phyloP scores from a whole-genome alignment of 2,329 filamentous ascomycete genomes.

The Exophiala oligosperma region DNA sequence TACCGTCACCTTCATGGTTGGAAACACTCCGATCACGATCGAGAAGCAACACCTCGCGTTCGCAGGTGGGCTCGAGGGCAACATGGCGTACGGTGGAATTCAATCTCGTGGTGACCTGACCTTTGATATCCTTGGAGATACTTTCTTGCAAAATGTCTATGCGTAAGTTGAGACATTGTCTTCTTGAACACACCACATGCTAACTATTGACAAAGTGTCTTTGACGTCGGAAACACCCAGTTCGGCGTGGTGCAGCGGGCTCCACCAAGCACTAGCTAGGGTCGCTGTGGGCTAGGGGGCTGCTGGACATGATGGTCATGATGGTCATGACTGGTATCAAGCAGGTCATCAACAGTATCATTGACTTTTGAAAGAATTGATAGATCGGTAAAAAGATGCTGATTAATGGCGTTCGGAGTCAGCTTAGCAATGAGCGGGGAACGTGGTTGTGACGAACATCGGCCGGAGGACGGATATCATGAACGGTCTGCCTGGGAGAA shows the following conservation, averaged over 20 bases:
- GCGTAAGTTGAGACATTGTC: conserved; percentile 34
- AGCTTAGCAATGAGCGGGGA: too few species aligned
- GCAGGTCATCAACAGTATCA: too few species aligned
- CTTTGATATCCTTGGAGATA: conserved; percentile 67
- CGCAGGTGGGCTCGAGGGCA: conserved; percentile 45
- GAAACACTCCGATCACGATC: conserved; percentile 59
- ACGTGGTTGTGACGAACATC: too few species aligned
- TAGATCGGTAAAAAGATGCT: too few species aligned
- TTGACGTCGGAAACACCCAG: conserved; percentile 61
- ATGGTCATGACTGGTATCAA: too few species aligned
- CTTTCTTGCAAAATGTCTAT: conserved; percentile 66
- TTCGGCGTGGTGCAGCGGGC: conserved; percentile 62
- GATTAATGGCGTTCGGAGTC: too few species aligned
- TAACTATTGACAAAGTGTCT: conserved; percentile 41
- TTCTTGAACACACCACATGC: not conserved
- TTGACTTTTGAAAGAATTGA: too few species aligned
- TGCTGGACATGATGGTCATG: too few species aligned
- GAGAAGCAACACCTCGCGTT: conserved; percentile 65
- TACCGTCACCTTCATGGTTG: conserved; percentile 62
- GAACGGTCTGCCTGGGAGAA: too few species aligned
- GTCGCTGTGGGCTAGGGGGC: too few species aligned
- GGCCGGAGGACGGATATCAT: too few species aligned
- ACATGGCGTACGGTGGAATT: conserved; percentile 63
- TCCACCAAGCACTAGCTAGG: conserved; percentile 30
- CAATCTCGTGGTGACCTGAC: conserved; percentile 59